Conservation (phyloP, 495 filamentous ascomycete genomes). For the Pyrenula aspistea region DNA sequence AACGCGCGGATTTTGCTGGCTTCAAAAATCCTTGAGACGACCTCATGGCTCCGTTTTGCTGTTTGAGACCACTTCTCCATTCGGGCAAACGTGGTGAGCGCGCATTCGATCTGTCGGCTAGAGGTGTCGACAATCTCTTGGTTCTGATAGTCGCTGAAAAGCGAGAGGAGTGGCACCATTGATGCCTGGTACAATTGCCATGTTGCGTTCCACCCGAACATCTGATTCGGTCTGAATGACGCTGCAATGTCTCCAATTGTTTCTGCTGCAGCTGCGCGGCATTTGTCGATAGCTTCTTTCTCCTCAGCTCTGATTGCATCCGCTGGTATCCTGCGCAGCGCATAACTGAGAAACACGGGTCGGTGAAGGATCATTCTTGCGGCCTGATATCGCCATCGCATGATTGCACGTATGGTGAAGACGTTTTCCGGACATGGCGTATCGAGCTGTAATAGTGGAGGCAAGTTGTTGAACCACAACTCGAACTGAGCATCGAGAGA, state of each 20-base stretch:
- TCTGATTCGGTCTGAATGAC: slow-evolving; percentile 53
- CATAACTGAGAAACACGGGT: slow-evolving; percentile 58
- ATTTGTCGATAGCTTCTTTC: slow-evolving; percentile 54
- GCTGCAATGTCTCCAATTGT: slow-evolving; percentile 55
- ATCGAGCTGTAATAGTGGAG: slow-evolving; percentile 55
- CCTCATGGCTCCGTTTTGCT: slow-evolving; percentile 55
- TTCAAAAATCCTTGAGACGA: slow-evolving; percentile 58
- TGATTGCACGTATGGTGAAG: slow-evolving; percentile 56
- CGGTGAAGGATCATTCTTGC: slow-evolving; percentile 71
- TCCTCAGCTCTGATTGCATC: slow-evolving; percentile 50
- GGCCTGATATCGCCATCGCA: slow-evolving; percentile 75
- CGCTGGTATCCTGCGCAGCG: slow-evolving; percentile 50
- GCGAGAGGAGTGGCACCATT: slow-evolving; percentile 62
- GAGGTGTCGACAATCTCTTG: slow-evolving; percentile 32
- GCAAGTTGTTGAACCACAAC: slow-evolving; percentile 58
- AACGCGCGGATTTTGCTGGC: slow-evolving; percentile 32
- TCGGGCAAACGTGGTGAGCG: slow-evolving; percentile 53
- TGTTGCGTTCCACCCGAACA: slow-evolving; percentile 70
- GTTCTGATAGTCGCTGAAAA: slow-evolving; percentile 54
- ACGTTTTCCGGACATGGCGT: slow-evolving; percentile 61
- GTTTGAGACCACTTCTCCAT: slow-evolving; percentile 62
- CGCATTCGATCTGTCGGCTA: slow-evolving; percentile 50
- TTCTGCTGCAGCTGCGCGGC: slow-evolving; percentile 54
- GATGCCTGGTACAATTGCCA: slow-evolving; percentile 76
- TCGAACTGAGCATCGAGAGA: slow-evolving; percentile 56